Percentiles rank a stretch among this genome's conserved stretches.
phyloP scores from a whole-genome alignment of 2,329 filamentous ascomycete genomes.

The Metarhizium rileyi region DNA sequence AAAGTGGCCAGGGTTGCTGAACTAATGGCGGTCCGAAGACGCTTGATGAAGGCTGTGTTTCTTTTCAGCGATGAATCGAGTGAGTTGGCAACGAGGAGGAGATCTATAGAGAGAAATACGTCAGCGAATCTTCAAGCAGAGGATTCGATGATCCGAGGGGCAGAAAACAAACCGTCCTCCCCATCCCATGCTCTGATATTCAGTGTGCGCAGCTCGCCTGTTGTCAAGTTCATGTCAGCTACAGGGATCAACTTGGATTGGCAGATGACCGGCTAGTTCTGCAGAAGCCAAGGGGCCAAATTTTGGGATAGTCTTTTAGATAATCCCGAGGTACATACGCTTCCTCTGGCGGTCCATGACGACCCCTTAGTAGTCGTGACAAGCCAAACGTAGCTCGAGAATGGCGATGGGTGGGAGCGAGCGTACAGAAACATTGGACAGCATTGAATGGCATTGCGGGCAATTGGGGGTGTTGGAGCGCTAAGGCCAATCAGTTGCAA shows the following conservation, averaged over 20 bases:
- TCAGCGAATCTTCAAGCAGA: neutral
- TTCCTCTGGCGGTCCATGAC: constrained; percentile 57
- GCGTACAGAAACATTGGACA: too few species aligned
- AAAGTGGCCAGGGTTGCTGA: constrained; percentile 72
- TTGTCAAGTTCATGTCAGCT: constrained; percentile 9
- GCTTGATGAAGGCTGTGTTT: constrained; percentile 97
- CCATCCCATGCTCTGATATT: constrained; percentile 85
- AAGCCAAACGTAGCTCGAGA: neutral
- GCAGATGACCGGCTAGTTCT: constrained; percentile 1
- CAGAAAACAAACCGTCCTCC: constrained; percentile 64
- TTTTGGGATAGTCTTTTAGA: too few species aligned
- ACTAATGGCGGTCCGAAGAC: constrained; percentile 81
- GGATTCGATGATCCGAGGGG: constrained; percentile 7
- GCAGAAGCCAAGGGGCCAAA: neutral
- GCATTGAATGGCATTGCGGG: too few species aligned
- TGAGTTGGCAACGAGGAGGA: constrained; percentile 66
- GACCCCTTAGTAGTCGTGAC: constrained; percentile 15
- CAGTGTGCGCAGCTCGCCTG: constrained; percentile 82
- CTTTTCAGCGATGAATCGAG: constrained; percentile 96
- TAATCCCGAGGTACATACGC: constrained; percentile 44
- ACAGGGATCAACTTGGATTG: neutral
- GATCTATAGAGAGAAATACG: constrained; percentile 40
- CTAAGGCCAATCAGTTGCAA: too few species aligned
- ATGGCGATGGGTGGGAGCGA: neutral
- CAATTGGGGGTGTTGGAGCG: too few species aligned